Evolutionary conservation across 1,284 basidiomycete genomes (phyloP).

Genomic region (Mycena citricolor): DNA sequence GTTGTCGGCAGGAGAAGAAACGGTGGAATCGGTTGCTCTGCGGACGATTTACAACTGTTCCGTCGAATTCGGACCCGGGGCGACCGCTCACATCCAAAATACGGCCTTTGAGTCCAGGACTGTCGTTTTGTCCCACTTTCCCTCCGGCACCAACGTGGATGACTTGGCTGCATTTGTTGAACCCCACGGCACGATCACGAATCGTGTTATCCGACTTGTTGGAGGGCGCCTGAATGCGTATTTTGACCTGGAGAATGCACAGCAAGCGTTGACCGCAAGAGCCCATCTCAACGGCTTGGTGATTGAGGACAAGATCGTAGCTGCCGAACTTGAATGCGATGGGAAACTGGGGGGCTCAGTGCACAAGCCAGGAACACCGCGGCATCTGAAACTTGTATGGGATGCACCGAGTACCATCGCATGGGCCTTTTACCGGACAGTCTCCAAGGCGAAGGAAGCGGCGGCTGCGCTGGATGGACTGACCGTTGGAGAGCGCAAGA

Average conservation of each 20-base stretch:
- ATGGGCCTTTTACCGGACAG: slow-evolving; percentile 42
- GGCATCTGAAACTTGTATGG: slow-evolving; percentile 39
- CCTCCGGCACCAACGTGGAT: slow-evolving; percentile 27
- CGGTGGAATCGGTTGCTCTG: no score
- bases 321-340: slow-evolving; percentile 20
- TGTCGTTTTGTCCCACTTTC: slow-evolving; percentile 39
- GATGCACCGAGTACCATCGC: slow-evolving; percentile 37
- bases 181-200: slow-evolving; percentile 31
- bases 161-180: slow-evolving; percentile 30
- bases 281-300: slow-evolving; percentile 29
- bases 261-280: slow-evolving; percentile 36
- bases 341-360: slow-evolving; percentile 26
- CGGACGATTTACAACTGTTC: slow-evolving; percentile 36
- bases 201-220: slow-evolving; percentile 20
- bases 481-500: slow-evolving; percentile 34
- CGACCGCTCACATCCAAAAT: slow-evolving; percentile 33
- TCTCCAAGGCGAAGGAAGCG: slow-evolving; percentile 39
- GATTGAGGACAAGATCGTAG: slow-evolving; percentile 4
- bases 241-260: slow-evolving; percentile 31
- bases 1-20: background rate
- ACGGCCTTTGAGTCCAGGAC: slow-evolving; percentile 42
- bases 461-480: slow-evolving; percentile 36
- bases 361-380: slow-evolving; percentile 24
- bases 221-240: slow-evolving; percentile 26
- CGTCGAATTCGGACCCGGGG: slow-evolving; percentile 39